Conservation (phyloP, 73 alveolate species). For the Paramecium biaurelia region DNA sequence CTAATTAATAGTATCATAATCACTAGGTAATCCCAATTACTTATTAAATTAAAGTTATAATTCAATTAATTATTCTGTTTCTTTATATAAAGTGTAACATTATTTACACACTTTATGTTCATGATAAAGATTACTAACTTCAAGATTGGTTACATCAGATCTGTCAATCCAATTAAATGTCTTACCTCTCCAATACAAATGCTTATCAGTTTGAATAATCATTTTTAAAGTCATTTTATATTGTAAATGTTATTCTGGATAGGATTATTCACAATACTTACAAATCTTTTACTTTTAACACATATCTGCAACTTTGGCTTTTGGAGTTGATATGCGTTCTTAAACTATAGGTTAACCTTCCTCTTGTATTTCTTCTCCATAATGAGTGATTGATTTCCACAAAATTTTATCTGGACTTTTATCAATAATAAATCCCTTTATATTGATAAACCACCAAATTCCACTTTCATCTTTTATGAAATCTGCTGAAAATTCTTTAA, state of each 20-base stretch:
- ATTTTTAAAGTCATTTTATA: constrained; percentile 79
- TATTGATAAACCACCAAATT: constrained; percentile 76
- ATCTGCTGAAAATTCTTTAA: constrained; percentile 54
- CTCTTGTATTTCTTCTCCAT: constrained; percentile 63
- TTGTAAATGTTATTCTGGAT: constrained; percentile 67
- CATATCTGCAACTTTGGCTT: neutral
- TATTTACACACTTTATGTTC: constrained; percentile 77
- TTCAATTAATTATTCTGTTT: constrained; percentile 68
- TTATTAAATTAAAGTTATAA: constrained; percentile 61
- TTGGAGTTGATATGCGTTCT: neutral
- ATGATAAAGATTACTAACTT: constrained; percentile 67
- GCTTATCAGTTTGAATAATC: constrained; percentile 79
- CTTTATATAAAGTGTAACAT: constrained; percentile 67
- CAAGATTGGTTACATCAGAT: constrained; percentile 71
- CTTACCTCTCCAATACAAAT: constrained; percentile 70
- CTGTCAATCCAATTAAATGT: constrained; percentile 67
- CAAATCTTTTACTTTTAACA: constrained; percentile 71
- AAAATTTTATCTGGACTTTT: constrained; percentile 64
- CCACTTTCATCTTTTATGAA: constrained; percentile 73
- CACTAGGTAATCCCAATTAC: constrained; percentile 46
- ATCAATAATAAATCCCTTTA: constrained; percentile 58
- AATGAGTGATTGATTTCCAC: constrained; percentile 49
- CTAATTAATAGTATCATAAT: constrained; percentile 44
- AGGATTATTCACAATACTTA: constrained; percentile 72
- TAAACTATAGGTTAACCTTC: constrained; percentile 60